phyloP scores from a whole-genome alignment of 805 yeast genomes.

The Teunomyces kruisii region DNA sequence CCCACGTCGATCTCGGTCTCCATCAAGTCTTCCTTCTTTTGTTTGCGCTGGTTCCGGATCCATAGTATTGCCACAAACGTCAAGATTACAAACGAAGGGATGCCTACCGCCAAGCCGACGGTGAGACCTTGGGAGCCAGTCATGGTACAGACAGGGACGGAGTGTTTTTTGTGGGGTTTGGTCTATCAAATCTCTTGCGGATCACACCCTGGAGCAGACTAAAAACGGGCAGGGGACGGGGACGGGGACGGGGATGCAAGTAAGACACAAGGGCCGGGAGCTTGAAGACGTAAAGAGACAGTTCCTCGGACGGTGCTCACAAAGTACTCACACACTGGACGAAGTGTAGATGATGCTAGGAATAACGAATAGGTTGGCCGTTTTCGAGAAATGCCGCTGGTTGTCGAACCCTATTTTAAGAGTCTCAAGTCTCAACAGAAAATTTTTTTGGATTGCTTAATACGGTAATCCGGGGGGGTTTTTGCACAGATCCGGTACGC shows the following conservation, averaged over 20 bases:
- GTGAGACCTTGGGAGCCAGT: slow-evolving; percentile 20
- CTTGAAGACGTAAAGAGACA: too few species aligned
- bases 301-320: too few species aligned
- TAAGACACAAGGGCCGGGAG: too few species aligned
- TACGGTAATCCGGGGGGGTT: not conserved
- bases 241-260: too few species aligned
- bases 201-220: too few species aligned
- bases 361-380: too few species aligned
- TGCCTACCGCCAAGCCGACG: slow-evolving; percentile 43
- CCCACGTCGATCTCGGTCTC: slow-evolving; percentile 34
- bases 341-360: too few species aligned
- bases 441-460: slow-evolving; percentile 5
- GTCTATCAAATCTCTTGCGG: too few species aligned
- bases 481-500: not conserved
- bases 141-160: not conserved
- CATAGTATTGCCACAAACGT: slow-evolving; percentile 23
- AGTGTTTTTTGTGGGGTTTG: too few species aligned
- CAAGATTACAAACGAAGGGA: slow-evolving; percentile 35
- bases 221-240: too few species aligned
- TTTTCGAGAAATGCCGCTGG: slow-evolving; percentile 10
- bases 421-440: not conserved
- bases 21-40: slow-evolving; percentile 29
- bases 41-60: slow-evolving; percentile 30
- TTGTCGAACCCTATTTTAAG: not conserved
- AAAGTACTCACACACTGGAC: too few species aligned